These are phyloP conservation scores for Boletellus sp. DNA, from an alignment of 768 basidiomycete genomes.

Conservation along the genomic window DNA sequence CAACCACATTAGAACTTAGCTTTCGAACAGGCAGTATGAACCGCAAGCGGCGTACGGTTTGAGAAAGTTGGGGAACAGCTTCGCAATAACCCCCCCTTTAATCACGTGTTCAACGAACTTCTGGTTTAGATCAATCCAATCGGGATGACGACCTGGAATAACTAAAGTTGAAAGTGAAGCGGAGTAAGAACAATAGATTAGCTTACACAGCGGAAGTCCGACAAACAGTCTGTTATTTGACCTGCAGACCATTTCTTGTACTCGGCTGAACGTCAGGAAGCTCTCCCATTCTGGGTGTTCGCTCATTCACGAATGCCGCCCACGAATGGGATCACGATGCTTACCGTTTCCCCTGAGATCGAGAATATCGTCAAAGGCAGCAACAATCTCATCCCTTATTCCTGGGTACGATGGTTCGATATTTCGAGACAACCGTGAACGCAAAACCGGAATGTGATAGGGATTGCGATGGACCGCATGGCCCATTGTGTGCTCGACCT, in stretches of 20 bases:
- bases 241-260: conserved; percentile 37
- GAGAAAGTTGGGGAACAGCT: conserved; percentile 31
- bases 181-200: not conserved
- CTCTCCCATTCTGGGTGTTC: conserved; percentile 37
- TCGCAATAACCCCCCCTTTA: conserved; percentile 16
- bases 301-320: not conserved
- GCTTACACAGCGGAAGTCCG: conserved; percentile 45
- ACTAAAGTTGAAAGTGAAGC: not conserved
- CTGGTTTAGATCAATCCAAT: conserved; percentile 20
- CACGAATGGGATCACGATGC: not conserved
- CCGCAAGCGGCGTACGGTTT: conserved; percentile 22
- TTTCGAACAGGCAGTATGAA: too few species aligned
- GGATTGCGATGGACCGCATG: conserved; percentile 22
- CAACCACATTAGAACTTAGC: not conserved
- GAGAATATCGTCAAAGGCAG: conserved; percentile 39
- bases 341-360: conserved; percentile 13
- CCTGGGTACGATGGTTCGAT: conserved; percentile 37
- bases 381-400: conserved; percentile 42
- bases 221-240: conserved; percentile 46
- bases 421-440: conserved; percentile 34
- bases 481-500: conserved; percentile 37
- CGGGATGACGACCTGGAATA: conserved; percentile 1
- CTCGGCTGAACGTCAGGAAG: conserved; percentile 23
- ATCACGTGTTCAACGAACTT: conserved; percentile 27
- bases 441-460: conserved; percentile 30